Percentiles rank a stretch among this genome's conserved stretches.
phyloP scores from a whole-genome alignment of 1,284 basidiomycete species.

The Leccinum pachyderme region DNA sequence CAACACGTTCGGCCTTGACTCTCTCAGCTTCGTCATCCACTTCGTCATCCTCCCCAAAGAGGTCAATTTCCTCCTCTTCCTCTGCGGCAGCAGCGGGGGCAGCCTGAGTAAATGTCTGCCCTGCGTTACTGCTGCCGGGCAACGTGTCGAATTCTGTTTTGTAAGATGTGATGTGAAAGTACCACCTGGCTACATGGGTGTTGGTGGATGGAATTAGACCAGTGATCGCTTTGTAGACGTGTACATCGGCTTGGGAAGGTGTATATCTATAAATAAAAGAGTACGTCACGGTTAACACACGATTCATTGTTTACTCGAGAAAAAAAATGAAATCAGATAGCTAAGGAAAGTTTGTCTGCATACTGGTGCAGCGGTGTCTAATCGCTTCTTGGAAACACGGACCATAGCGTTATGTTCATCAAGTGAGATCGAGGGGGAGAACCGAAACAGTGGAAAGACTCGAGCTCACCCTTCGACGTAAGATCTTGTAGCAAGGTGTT shows the following conservation, averaged over 20 bases:
- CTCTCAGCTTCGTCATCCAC: constrained; percentile 92
- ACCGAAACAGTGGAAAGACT: constrained; percentile 19
- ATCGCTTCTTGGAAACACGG: constrained; percentile 99
- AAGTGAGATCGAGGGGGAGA: constrained; percentile 33
- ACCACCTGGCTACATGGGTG: constrained; percentile 91
- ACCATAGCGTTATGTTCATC: constrained; percentile 91
- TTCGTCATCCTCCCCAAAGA: constrained; percentile 92
- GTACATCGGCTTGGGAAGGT: constrained; percentile 95
- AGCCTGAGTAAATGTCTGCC: constrained; percentile 66
- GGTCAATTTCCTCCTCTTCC: constrained; percentile 92
- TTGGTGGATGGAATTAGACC: constrained; percentile 65
- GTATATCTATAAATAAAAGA: constrained; percentile 63
- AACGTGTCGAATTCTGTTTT: constrained; percentile 74
- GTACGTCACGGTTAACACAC: constrained; percentile 12
- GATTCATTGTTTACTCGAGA: constrained; percentile 7
- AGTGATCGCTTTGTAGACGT: constrained; percentile 81
- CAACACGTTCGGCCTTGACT: constrained; percentile 94
- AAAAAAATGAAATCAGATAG: constrained; percentile 64
- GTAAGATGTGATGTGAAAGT: constrained; percentile 90
- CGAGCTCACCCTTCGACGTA: constrained; percentile 88
- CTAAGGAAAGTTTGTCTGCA: constrained; percentile 84
- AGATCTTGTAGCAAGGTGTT: constrained; percentile 81
- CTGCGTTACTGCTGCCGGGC: constrained; percentile 83
- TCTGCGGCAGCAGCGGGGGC: constrained; percentile 47
- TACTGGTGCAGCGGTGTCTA: constrained; percentile 88